phyloP scores from a whole-genome alignment of 2,329 filamentous ascomycete genomes.

The Trichoderma oligosporum region DNA sequence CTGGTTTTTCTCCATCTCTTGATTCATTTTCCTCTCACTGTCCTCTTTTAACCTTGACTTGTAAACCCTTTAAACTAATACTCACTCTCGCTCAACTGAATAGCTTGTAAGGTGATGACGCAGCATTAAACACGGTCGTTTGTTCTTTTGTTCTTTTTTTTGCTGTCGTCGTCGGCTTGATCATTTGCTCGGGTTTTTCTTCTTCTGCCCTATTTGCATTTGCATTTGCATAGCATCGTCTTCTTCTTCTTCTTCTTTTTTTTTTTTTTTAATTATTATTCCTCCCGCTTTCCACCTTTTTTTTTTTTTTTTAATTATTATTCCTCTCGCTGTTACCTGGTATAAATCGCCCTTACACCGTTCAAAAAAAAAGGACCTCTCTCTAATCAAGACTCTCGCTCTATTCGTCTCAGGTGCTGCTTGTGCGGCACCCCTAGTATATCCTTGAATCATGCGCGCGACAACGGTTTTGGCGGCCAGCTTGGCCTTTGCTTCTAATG shows the following conservation, averaged over 20 bases:
- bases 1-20: not conserved
- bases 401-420: too few relatives aligned
- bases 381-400: too few relatives aligned
- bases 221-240: not conserved
- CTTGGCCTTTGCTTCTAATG: constrained; percentile 18
- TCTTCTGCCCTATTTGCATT: not conserved
- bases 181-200: too few relatives aligned
- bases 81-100: not conserved
- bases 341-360: too few relatives aligned
- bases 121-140: constrained; percentile 15
- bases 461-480: constrained; percentile 5
- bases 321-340: too few relatives aligned
- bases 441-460: constrained; percentile 15
- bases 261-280: not conserved
- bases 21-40: not conserved
- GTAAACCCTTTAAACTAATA: too few relatives aligned
- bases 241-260: not conserved
- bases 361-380: too few relatives aligned
- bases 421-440: not conserved
- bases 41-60: too few relatives aligned
- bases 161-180: too few relatives aligned
- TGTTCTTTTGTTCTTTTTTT: not conserved
- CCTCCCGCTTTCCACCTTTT: not conserved
- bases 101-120: constrained; percentile 9
- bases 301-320: too few relatives aligned